A percentile compares a stretch with the other conserved stretches of the same genome.
Conservation (phyloP, 306 rosid genomes). For the Macrotyloma uniflorum region DNA sequence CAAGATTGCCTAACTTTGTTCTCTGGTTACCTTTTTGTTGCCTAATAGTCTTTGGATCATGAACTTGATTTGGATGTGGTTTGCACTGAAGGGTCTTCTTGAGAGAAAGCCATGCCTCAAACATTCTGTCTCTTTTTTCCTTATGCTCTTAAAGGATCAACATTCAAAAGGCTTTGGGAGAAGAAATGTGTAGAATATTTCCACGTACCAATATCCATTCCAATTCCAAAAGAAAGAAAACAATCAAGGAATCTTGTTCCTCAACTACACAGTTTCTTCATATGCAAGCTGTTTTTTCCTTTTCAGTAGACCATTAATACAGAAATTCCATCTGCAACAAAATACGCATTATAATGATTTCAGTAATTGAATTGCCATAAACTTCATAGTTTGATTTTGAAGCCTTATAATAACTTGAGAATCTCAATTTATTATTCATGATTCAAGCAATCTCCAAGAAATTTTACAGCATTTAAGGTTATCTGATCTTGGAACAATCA, state of each 20-base stretch:
- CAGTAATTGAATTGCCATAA: constrained; percentile 7
- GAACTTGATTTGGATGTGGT: constrained; percentile 48
- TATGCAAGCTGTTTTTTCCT: constrained; percentile 35
- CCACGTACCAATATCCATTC: background rate
- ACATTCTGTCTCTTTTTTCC: constrained; percentile 41
- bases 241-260: constrained; percentile 33
- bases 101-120: constrained; percentile 45
- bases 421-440: constrained; percentile 14
- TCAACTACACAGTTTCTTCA: constrained; percentile 32
- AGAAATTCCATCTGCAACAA: constrained; percentile 25
- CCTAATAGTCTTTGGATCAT: constrained; percentile 46
- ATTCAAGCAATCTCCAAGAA: constrained; percentile 17
- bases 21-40: constrained; percentile 20
- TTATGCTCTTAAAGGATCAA: constrained; percentile 23
- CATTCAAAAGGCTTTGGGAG: constrained; percentile 18
- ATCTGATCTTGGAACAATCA: constrained; percentile 33
- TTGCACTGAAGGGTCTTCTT: constrained; percentile 55
- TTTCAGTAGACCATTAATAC: background rate
- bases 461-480: constrained; percentile 24
- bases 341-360: background rate
- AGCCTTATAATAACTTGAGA: constrained; percentile 23
- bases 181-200: constrained; percentile 31
- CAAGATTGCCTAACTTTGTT: constrained; percentile 27
- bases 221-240: constrained; percentile 30
- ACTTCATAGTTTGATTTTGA: constrained; percentile 22